A percentile compares a stretch with the other conserved stretches of the same genome.
Evolutionary conservation across 2,329 filamentous ascomycete species (phyloP).

Genomic region (Botryotinia calthae): DNA sequence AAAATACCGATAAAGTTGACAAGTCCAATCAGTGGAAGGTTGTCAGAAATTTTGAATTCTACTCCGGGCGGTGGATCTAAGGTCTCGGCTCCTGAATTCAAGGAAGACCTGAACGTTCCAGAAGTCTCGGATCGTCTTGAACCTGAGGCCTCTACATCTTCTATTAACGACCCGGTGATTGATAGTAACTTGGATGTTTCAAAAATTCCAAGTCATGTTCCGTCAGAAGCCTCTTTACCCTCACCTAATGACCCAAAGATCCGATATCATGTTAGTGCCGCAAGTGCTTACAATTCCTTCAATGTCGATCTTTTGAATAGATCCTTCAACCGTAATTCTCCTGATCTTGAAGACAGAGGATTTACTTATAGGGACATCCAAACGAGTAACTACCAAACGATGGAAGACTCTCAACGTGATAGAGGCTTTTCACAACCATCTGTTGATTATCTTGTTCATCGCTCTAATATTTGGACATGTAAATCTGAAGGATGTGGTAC

Average conservation of each 20-base stretch:
- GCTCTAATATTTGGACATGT: background rate
- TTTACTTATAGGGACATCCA: background rate
- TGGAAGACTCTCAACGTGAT: background rate
- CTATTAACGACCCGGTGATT: background rate
- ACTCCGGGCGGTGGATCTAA: background rate
- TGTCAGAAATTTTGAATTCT: constrained; percentile 2
- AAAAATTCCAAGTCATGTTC: background rate
- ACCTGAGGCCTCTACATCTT: background rate
- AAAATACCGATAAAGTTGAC: background rate
- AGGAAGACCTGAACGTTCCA: background rate
- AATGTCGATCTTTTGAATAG: background rate
- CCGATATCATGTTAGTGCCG: background rate
- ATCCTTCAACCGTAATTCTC: background rate
- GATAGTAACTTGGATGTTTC: background rate
- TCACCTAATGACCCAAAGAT: background rate
- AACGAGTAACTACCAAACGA: background rate
- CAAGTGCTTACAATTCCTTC: background rate
- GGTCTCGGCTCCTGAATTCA: background rate
- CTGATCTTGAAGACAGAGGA: background rate
- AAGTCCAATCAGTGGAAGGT: background rate
- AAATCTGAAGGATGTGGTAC: background rate
- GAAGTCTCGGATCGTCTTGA: background rate
- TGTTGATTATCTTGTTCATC: too few relatives aligned
- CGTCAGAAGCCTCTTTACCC: background rate
- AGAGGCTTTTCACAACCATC: background rate